These are phyloP conservation scores for Rhizoclosmatium globosum DNA, from an alignment of 192 early-diverging fungal genomes.

Conservation along the genomic window DNA sequence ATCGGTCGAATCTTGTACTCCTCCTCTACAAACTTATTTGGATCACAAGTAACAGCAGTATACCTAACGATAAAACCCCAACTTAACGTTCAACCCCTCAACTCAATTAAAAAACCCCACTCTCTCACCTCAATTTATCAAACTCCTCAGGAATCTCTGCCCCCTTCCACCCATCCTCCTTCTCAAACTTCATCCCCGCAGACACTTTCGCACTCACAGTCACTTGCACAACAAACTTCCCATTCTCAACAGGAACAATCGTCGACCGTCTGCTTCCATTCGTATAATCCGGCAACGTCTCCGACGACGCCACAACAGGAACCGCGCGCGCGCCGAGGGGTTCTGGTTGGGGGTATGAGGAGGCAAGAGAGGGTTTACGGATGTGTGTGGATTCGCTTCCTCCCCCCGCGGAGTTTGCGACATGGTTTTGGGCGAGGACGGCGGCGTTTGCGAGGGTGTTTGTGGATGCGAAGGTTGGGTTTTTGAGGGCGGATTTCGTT, in stretches of 20 bases:
- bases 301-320: neutral
- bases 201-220: slow-evolving; percentile 46
- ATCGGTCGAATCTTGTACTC: slow-evolving; percentile 72
- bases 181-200: slow-evolving; percentile 41
- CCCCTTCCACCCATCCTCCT: neutral
- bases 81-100: neutral
- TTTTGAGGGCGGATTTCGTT: neutral
- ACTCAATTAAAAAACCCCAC: neutral
- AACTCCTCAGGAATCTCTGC: slow-evolving; percentile 38
- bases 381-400: neutral
- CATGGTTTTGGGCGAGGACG: neutral
- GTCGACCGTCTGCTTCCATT: neutral
- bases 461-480: neutral
- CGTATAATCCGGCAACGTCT: neutral
- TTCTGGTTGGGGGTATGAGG: neutral
- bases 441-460: neutral
- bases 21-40: slow-evolving; percentile 71
- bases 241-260: slow-evolving; percentile 44
- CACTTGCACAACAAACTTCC: slow-evolving; percentile 57
- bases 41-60: slow-evolving; percentile 88
- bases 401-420: neutral
- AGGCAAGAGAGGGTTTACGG: neutral
- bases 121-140: slow-evolving; percentile 38
- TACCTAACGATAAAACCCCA: slow-evolving; percentile 59
- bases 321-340: neutral